Evolutionary conservation across 2,329 filamentous ascomycete species (phyloP), one percentile per base, ranked within the genome.

Genomic region (Colletotrichum horii): DNA sequence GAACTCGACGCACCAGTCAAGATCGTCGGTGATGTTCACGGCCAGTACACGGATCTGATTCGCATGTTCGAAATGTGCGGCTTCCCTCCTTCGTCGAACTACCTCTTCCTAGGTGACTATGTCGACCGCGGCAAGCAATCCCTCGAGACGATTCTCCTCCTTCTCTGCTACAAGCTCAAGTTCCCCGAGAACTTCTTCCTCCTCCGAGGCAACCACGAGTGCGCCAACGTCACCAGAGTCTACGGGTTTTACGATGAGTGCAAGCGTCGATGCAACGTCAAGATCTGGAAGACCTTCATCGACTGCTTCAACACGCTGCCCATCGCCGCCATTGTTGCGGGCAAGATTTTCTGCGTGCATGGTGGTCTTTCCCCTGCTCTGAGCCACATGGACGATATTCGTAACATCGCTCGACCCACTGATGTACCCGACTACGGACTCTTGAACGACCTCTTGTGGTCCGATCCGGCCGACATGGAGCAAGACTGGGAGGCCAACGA

Each of bases 241-340:
- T 98, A 98, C 84, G 96, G 96, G 4, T 98, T 98, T 85, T 98
- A 98, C 87, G 96, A 98, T 81, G 96, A 98, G 84, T 98, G 96
- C 90, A 98, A 98, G 87, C 91, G 96, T 78, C 91, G 96, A 77
- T 98, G 95, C 88, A 98, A 98, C 83, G 95, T 98, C 83, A 98
- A 98, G 88, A 93, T 98, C 71, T 98, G 96, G 96, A 98, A 98
- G 88, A 97, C 95, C 0, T 98, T 98, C 82, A 93, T 98, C 68
- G 96, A 98, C 83, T 97, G 95, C 30, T 98, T 98, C 89, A 98
- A 98, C 84, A 96, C 94, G 56, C 90, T 98, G 60, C 96, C 96
- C 0, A 98, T 98, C 81, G 96, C 96, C 58, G 93, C 96, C n/a
- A 98, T 98, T 81, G 96, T 98, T 48, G 96, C 96, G 4, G 95